Evolutionary conservation across 2,329 filamentous ascomycete species (phyloP).

Genomic region (Setomelanomma holmii): DNA sequence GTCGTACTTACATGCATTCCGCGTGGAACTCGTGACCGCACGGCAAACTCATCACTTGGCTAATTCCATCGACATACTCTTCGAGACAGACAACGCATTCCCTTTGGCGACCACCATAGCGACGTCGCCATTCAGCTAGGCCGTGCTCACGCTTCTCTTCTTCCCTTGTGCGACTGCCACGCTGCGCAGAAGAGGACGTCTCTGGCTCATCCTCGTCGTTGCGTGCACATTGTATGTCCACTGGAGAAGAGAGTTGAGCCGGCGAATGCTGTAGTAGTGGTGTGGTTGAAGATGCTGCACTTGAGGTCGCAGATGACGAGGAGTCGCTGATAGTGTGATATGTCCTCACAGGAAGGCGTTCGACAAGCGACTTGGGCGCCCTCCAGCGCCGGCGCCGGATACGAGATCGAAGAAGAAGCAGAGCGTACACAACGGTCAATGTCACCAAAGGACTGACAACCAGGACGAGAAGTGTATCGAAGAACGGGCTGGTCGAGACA

Average conservation of each 20-base stretch:
- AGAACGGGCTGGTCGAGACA: slow-evolving; percentile 87
- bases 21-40: slow-evolving; percentile 98
- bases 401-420: slow-evolving; percentile 84
- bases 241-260: slow-evolving; percentile 41
- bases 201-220: slow-evolving; percentile 67
- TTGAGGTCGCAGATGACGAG: slow-evolving; percentile 67
- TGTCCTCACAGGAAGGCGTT: slow-evolving; percentile 90
- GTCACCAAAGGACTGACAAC: slow-evolving; percentile 94
- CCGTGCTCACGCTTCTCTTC: slow-evolving; percentile 62
- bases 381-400: slow-evolving; percentile 91
- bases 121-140: slow-evolving; percentile 61
- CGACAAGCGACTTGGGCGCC: slow-evolving; percentile 96
- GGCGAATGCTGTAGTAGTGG: slow-evolving; percentile 70
- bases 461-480: slow-evolving; percentile 95
- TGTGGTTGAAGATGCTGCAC: slow-evolving; percentile 74
- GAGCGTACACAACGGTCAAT: slow-evolving; percentile 87
- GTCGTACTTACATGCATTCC: slow-evolving; percentile 99
- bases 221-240: slow-evolving; percentile 68
- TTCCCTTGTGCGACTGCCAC: slow-evolving; percentile 44
- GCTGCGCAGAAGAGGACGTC: slow-evolving; percentile 39
- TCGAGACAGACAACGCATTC: slow-evolving; percentile 98
- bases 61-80: slow-evolving; percentile 94
- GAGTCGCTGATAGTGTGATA: slow-evolving; percentile 82
- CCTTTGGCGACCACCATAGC: slow-evolving; percentile 70
- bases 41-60: slow-evolving; percentile 93